These are phyloP conservation scores for Candida mesenterica DNA, from an alignment of 1,139 yeast species.

Conservation along the genomic window DNA sequence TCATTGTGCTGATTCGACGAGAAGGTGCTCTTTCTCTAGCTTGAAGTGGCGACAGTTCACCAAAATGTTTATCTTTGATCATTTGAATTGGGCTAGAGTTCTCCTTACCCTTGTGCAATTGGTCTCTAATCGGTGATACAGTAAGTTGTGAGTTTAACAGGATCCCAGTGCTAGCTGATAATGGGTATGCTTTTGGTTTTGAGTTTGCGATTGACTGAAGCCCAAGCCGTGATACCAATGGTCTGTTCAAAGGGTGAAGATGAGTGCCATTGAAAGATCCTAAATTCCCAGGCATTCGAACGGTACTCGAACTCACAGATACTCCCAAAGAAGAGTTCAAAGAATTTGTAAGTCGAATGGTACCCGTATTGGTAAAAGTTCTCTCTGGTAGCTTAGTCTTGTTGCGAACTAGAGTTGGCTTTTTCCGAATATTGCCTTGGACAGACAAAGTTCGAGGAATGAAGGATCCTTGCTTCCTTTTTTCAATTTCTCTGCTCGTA, in stretches of 20 bases:
- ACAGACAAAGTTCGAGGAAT: background rate
- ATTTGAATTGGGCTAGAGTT: conserved; percentile 2
- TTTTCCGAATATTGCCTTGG: conserved; percentile 1
- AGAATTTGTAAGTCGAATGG: background rate
- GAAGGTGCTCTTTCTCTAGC: conserved; percentile 14
- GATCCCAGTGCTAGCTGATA: background rate
- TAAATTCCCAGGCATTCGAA: no score
- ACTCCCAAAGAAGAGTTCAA: background rate
- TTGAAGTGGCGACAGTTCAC: conserved; percentile 25
- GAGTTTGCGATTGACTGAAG: background rate
- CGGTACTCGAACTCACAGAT: background rate
- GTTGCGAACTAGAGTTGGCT: conserved; percentile 1
- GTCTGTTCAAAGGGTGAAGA: conserved; percentile 3
- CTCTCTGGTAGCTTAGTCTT: conserved; percentile 2
- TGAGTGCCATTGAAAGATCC: conserved; percentile 1
- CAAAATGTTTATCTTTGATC: conserved; percentile 1
- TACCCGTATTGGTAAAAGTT: background rate
- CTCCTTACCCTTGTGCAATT: conserved; percentile 2
- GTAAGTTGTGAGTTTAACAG: conserved; percentile 1
- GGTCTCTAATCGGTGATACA: conserved; percentile 2
- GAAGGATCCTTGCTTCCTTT: background rate
- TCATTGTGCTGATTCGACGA: conserved; percentile 21
- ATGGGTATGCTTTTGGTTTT: background rate
- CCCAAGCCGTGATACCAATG: background rate
- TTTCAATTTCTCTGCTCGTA: no score